These are phyloP conservation scores for Lepraria neglecta DNA, from an alignment of 495 filamentous ascomycete genomes.

Conservation along the genomic window DNA sequence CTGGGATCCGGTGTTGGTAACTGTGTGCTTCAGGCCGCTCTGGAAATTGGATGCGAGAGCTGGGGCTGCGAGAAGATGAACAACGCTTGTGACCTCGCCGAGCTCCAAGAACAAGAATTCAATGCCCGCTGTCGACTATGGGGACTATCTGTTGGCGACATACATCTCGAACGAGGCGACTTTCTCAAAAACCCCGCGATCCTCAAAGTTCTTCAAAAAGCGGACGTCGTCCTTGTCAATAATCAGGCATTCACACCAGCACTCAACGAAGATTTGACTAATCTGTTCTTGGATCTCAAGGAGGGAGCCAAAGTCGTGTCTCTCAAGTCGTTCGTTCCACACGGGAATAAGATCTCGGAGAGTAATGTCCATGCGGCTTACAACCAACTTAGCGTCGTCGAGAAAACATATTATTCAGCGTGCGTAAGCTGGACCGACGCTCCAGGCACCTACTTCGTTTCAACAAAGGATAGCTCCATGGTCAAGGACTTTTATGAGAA, in stretches of 20 bases:
- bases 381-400: slow-evolving; percentile 68
- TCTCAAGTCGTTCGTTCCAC: slow-evolving; percentile 71
- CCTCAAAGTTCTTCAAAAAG: slow-evolving; percentile 62
- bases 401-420: slow-evolving; percentile 69
- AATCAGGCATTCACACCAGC: slow-evolving; percentile 88
- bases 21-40: slow-evolving; percentile 87
- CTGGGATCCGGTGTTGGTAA: slow-evolving; percentile 93
- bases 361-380: slow-evolving; percentile 68
- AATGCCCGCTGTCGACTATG: slow-evolving; percentile 75
- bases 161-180: slow-evolving; percentile 76
- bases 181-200: slow-evolving; percentile 72
- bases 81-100: slow-evolving; percentile 75
- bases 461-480: slow-evolving; percentile 65
- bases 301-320: slow-evolving; percentile 83
- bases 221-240: slow-evolving; percentile 92
- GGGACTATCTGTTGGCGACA: slow-evolving; percentile 73
- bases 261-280: slow-evolving; percentile 77
- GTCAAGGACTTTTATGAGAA: slow-evolving; percentile 44
- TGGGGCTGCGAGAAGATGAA: slow-evolving; percentile 96
- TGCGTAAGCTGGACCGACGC: slow-evolving; percentile 89
- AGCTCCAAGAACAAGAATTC: slow-evolving; percentile 83
- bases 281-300: slow-evolving; percentile 91
- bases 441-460: slow-evolving; percentile 78
- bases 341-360: slow-evolving; percentile 59
- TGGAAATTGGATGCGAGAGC: slow-evolving; percentile 88